Evolutionary conservation across 805 yeast species (phyloP).

Genomic region (Wickerhamomyces silvicola): DNA sequence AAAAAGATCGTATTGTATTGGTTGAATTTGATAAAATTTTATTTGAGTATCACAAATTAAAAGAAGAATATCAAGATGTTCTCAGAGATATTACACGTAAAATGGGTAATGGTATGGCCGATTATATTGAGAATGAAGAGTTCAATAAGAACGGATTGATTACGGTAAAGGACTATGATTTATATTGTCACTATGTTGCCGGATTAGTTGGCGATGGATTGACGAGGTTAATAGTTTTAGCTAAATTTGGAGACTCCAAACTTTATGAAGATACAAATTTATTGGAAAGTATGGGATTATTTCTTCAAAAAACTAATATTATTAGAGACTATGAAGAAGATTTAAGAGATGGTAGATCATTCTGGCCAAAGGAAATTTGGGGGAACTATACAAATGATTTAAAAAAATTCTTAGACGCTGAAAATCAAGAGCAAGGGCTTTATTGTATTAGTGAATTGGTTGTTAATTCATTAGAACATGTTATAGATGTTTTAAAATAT

Average conservation of each 20-base stretch:
- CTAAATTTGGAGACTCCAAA: conserved; percentile 56
- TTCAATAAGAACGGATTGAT: conserved; percentile 75
- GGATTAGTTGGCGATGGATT: conserved; percentile 97
- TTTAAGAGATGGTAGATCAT: conserved; percentile 82
- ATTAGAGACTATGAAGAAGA: conserved; percentile 95
- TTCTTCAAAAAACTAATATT: conserved; percentile 92
- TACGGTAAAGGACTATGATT: conserved; percentile 76
- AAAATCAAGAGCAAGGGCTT: conserved; percentile 48
- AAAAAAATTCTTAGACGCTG: conserved; percentile 49
- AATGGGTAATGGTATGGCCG: conserved; percentile 99
- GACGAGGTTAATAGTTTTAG: conserved; percentile 73
- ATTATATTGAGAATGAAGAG: conserved; percentile 70
- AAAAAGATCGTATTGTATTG: conserved; percentile 74
- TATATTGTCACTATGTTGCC: conserved; percentile 95
- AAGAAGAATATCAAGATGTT: conserved; percentile 70
- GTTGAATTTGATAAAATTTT: conserved; percentile 71
- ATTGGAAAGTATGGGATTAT: conserved; percentile 87
- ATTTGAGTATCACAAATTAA: conserved; percentile 63
- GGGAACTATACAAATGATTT: conserved; percentile 62
- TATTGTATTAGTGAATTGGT: conserved; percentile 78
- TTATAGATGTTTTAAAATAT: conserved; percentile 67
- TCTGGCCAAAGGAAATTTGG: conserved; percentile 97
- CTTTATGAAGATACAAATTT: conserved; percentile 49
- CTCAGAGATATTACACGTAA: conserved; percentile 68
- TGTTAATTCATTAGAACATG: conserved; percentile 72